Base-by-base conservation (phyloP, 169 alveolate genomes). In the Plasmodium vinckei region DNA sequence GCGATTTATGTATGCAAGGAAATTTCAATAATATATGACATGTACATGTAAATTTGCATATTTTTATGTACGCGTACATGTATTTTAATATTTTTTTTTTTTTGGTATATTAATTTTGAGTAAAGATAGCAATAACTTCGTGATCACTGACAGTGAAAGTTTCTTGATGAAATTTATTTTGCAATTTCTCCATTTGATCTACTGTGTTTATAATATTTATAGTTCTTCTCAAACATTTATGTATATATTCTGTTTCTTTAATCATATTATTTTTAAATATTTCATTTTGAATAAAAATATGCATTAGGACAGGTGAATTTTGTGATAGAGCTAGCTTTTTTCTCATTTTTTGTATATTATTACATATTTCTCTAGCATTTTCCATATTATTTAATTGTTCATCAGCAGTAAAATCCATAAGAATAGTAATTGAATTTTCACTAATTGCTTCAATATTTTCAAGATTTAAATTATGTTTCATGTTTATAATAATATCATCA, bases 341-440 rank as follows among this genome's bases (percentile, higher is more conserved):
- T 88, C 96, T 92, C 39, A 92, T 87, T 88, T 95, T 95, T 79
- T 95, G 96, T 56, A 95, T 89, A 77, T 94, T 89, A 73, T 94
- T 94, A 25, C 94, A 82, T 46, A 95, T 65, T 87, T 94, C 96
- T 87, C 97, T 79, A 25, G 96, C 93, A 64, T 87, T 90, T 2
- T 92, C 95, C 92, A 89, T 91, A 47, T 63, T 75, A 49, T 89
- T 91, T 15, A 94, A 87, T 56, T 94, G 94, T 25, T 77, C 82
- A 92, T 94, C 94, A 56, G 92, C 79, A 47, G 95, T 94, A 59
- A 89, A 92, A 60, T 94, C 97, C 17, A 93, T 65, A 42, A 94
- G 89, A 25, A 94, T 72, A 49, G 94, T 94, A 10, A 93, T 89
- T 25, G 88, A 88, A 3, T 95, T 87, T 44, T 82, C 87, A 21